phyloP scores from a whole-genome alignment of 2,329 filamentous ascomycete genomes.

The Cercospora zeina region DNA sequence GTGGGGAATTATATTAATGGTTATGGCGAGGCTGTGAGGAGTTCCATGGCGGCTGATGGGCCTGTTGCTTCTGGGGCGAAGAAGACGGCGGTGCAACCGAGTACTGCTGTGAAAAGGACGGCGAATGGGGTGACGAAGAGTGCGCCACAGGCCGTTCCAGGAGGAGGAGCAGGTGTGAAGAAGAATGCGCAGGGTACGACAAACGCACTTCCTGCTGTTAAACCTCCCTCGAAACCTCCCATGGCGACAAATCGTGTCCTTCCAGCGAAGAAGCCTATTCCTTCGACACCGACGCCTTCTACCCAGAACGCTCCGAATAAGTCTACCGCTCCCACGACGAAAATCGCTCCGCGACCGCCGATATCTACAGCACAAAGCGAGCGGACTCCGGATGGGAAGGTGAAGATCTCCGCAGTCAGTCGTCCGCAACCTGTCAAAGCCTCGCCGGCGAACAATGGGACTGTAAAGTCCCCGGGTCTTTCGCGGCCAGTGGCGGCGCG shows the following conservation, averaged over 20 bases:
- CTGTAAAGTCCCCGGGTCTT: conserved; percentile 14
- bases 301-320: conserved; percentile 1
- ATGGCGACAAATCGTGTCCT: conserved; percentile 12
- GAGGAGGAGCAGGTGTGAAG: background rate
- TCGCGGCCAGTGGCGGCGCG: conserved; percentile 19
- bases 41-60: conserved; percentile 38
- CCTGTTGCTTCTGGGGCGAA: conserved; percentile 27
- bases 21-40: conserved; percentile 39
- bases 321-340: background rate
- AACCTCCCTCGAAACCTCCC: conserved; percentile 18
- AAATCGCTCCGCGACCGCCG: conserved; percentile 11
- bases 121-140: conserved; percentile 13
- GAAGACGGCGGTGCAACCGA: conserved; percentile 33
- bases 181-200: conserved; percentile 5
- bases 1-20: conserved; percentile 41
- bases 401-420: conserved; percentile 22
- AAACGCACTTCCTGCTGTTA: conserved; percentile 23
- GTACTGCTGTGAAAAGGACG: conserved; percentile 22
- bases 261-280: conserved; percentile 17
- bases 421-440: conserved; percentile 20
- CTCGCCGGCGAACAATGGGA: conserved; percentile 10
- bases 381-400: conserved; percentile 25
- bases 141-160: background rate
- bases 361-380: conserved; percentile 24
- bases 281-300: background rate